Conservation (phyloP, 768 basidiomycete genomes). For the Mycena maculata region DNA sequence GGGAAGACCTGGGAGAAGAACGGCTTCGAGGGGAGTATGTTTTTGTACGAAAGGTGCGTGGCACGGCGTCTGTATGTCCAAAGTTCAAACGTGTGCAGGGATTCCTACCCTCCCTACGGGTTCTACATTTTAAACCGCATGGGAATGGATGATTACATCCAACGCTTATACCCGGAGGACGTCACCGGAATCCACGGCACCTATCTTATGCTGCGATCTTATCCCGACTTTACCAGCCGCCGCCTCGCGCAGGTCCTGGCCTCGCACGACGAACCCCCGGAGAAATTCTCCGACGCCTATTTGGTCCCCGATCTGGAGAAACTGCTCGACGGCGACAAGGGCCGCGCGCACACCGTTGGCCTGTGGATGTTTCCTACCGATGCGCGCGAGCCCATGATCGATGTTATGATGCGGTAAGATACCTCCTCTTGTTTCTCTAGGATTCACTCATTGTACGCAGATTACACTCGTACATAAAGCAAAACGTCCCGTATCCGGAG, state of each 20-base stretch:
- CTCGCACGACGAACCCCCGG: constrained; percentile 44
- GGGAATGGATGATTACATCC: constrained; percentile 82
- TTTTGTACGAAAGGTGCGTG: constrained; percentile 84
- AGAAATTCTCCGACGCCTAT: constrained; percentile 66
- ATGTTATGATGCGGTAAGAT: constrained; percentile 74
- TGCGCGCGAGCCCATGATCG: constrained; percentile 75
- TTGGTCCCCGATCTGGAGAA: constrained; percentile 58
- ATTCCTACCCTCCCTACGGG: constrained; percentile 84
- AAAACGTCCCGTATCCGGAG: constrained; percentile 77
- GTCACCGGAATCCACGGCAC: constrained; percentile 69
- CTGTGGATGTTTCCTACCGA: constrained; percentile 82
- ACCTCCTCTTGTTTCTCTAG: neutral
- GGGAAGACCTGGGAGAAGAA: constrained; percentile 84
- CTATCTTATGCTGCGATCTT: constrained; percentile 80
- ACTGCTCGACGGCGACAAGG: constrained; percentile 62
- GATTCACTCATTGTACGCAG: constrained; percentile 45
- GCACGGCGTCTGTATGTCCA: neutral
- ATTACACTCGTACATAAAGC: constrained; percentile 74
- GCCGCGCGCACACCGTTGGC: constrained; percentile 68
- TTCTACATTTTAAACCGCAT: constrained; percentile 87
- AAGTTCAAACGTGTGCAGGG: constrained; percentile 54
- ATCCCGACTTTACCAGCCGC: constrained; percentile 71
- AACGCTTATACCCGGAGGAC: constrained; percentile 83
- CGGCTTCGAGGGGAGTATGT: constrained; percentile 90
- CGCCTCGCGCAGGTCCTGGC: constrained; percentile 54